Evolutionary conservation across 306 rosid genomes (phyloP).

Genomic region (Cucurbita maxima): DNA sequence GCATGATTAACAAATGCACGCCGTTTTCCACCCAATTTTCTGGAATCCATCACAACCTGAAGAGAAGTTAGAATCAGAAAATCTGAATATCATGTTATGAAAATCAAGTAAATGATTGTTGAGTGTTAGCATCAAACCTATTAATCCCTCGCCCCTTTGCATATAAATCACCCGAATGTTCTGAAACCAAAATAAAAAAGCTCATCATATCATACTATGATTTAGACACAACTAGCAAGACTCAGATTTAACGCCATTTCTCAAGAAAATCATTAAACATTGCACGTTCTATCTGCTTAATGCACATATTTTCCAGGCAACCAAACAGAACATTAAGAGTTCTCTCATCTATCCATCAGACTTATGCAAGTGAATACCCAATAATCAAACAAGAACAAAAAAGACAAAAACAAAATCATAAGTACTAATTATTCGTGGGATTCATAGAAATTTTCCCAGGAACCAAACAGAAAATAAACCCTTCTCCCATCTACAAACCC

Average conservation of each 20-base stretch:
- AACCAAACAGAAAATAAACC: not conserved
- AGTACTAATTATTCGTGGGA: not conserved
- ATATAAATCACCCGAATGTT: constrained; percentile 16
- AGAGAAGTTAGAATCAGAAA: not conserved
- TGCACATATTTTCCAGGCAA: not conserved
- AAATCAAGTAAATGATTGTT: not conserved
- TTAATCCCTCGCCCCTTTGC: constrained; percentile 19
- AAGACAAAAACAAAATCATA: too few relatives aligned
- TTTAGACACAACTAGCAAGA: not conserved
- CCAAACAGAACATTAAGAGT: not conserved
- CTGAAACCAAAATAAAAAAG: constrained; percentile 8
- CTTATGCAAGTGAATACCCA: not conserved
- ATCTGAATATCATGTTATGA: not conserved
- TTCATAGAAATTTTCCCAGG: not conserved
- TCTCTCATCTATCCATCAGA: not conserved
- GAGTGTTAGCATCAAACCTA: not conserved
- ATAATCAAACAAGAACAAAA: not conserved
- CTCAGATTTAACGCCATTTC: not conserved
- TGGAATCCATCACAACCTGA: constrained; percentile 53
- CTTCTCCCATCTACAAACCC: not conserved
- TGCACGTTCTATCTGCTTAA: not conserved
- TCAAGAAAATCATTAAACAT: not conserved
- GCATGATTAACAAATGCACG: constrained; percentile 19
- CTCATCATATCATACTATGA: not conserved
- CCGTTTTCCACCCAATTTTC: constrained; percentile 24